Evolutionary conservation across 352 stramenopile species (phyloP), one percentile per base, ranked within the genome.

Genomic region (Phytophthora brassicae): DNA sequence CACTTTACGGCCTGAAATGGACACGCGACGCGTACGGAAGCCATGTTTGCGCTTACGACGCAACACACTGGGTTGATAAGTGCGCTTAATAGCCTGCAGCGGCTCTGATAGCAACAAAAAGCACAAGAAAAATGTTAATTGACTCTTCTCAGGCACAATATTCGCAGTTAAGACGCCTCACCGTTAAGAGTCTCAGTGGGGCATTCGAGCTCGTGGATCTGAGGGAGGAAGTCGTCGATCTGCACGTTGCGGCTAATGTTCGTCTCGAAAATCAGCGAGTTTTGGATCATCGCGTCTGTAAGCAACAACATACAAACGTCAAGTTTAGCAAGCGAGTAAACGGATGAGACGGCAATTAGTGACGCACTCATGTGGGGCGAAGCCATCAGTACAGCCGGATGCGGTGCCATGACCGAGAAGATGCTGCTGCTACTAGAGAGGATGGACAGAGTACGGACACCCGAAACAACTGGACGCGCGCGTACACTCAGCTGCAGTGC

Each of bases 11-110:
- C 86, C 86, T 38, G 84, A 79, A 50, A 92, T 81, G 47, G 84
- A 88, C 64, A 88, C 63, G 17, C 84, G 81, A 48, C 86, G 86
- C 50, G 84, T 79, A 35, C 83, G 83, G 77, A 94, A 94, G 55
- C 86, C 86, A 63, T 93, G 85, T 69, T 94, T 94, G 50, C 86
- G 78, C 75, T 94, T 94, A 54, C 86, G 86, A 36, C 86, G 86
- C 68, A 94, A 64, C 31, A 93, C 84, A 57, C 86, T 94, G 39
- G 86, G 86, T 69, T 94, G 86, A 69, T 93, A 94, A 55, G 86
- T 94, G 45, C 86, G 82, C 75, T 94, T 94, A 36, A 94, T 75
- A 23, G 84, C 86, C 53, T 81, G 74, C 53, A 93, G 64, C 1
- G 86, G 82, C 60, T 89, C 83, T 90, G n/a, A n/a, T n/a, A n/a